Evolutionary conservation across 192 early-diverging fungal species (phyloP), one percentile per base, ranked within the genome.

Genomic region (Spizellomyces punctatus): DNA sequence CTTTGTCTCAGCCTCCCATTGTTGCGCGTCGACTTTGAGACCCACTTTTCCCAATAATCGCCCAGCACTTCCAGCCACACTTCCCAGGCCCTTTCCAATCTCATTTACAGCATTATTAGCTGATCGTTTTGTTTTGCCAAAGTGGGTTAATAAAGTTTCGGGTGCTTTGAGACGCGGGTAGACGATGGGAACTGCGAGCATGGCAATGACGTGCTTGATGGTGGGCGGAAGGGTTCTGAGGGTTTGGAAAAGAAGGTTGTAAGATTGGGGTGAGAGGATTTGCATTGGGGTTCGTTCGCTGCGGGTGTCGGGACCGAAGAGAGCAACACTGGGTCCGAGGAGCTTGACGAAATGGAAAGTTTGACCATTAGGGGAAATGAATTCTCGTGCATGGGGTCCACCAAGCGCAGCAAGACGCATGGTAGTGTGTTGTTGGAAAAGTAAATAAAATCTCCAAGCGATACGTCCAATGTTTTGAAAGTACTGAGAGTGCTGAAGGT

Each of bases 381-480:
- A 65, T 42, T 61, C 59, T 6, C 14, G 22, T 41, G 59, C 59
- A 61, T 61, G 59, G 5, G 42, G 47, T n/a, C 64, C 64, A 16
- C 16, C 64, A 7, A 16, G 16, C 10, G 46, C 10, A 17, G 54
- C 66, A 22, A 67, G 47, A 10, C 43, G 16, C 16, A 21, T 19
- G 7, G 50, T 55, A 5, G 64, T 65, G 14, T 65, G 64, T 8
- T 65, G 64, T 27, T 95, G 93, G 84, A 90, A 95, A 67, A 95
- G 71, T 58, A 89, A 84, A 79, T 91, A 93, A 80, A 92, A 92
- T 19, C 87, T 87, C 70, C 83, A 77, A 5, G 91, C 93, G 42
- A 89, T 81, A 43, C 86, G 81, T 68, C 86, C 89, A 63, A 93
- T 87, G 84, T 89, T 86, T 74, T 83, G 79, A 78, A 92, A 90